Conservation (phyloP, 768 basidiomycete genomes). For the Suillus bovinus region DNA sequence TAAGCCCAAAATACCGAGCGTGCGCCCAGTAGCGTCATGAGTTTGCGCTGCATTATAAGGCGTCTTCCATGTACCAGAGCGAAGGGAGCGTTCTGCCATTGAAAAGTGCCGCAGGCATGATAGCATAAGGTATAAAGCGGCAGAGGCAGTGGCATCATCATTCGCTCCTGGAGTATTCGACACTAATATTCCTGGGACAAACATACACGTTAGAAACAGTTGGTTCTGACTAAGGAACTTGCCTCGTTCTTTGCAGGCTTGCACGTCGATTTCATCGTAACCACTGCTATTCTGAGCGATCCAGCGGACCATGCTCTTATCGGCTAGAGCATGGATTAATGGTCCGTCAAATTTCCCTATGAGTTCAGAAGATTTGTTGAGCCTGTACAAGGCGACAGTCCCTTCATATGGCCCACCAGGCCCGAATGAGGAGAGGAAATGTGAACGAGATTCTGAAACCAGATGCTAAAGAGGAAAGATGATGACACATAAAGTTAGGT, state of each 20-base stretch:
- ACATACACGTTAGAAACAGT: background rate
- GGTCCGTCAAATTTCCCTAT: slow-evolving; percentile 80
- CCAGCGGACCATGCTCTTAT: slow-evolving; percentile 59
- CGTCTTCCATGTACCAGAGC: slow-evolving; percentile 59
- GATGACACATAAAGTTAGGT: background rate
- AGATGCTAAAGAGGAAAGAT: slow-evolving; percentile 35
- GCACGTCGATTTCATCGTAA: slow-evolving; percentile 80
- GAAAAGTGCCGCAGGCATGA: slow-evolving; percentile 71
- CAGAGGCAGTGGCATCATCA: slow-evolving; percentile 84
- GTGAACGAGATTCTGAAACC: slow-evolving; percentile 57
- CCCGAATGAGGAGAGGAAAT: slow-evolving; percentile 62
- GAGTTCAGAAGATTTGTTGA: slow-evolving; percentile 58
- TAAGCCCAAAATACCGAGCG: slow-evolving; percentile 67
- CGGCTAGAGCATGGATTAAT: slow-evolving; percentile 63
- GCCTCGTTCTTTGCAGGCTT: slow-evolving; percentile 72
- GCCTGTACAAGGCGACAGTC: slow-evolving; percentile 72
- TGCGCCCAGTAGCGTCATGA: slow-evolving; percentile 64
- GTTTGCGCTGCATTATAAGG: slow-evolving; percentile 43
- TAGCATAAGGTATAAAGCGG: slow-evolving; percentile 74
- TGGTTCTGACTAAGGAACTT: slow-evolving; percentile 9
- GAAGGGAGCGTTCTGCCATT: slow-evolving; percentile 52
- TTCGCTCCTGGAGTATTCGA: slow-evolving; percentile 87
- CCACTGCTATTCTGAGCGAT: slow-evolving; percentile 89
- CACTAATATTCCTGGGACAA: slow-evolving; percentile 58
- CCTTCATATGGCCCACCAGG: slow-evolving; percentile 71